A percentile compares a stretch with the other conserved stretches of the same genome.
phyloP scores from a whole-genome alignment of 352 stramenopile species.

The Globisporangium paroecandrum region DNA sequence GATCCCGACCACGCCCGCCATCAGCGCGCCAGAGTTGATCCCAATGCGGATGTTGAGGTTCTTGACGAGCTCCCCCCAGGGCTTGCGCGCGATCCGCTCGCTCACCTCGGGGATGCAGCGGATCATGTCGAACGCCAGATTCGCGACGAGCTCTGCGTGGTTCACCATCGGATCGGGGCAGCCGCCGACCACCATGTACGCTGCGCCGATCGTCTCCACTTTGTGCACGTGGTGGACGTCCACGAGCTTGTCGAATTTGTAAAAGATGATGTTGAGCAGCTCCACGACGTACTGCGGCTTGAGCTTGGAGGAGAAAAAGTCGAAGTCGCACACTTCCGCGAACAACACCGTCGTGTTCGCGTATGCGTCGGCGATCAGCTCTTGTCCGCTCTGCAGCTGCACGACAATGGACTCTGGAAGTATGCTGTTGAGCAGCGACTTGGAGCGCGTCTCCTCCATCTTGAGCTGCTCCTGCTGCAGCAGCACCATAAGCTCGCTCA shows the following conservation, averaged over 20 bases:
- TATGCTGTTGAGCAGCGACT: conserved; percentile 81
- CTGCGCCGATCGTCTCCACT: conserved; percentile 87
- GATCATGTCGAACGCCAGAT: conserved; percentile 80
- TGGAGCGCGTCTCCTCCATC: conserved; percentile 76
- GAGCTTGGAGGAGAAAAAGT: conserved; percentile 75
- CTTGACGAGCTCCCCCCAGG: conserved; percentile 61
- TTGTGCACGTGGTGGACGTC: conserved; percentile 89
- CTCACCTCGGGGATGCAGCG: conserved; percentile 75
- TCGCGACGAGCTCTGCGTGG: conserved; percentile 78
- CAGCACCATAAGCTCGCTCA: conserved; percentile 83
- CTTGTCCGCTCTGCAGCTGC: conserved; percentile 68
- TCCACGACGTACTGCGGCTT: conserved; percentile 84
- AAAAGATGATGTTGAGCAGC: conserved; percentile 87
- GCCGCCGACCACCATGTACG: conserved; percentile 87
- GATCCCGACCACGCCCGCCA: conserved; percentile 85
- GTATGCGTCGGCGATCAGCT: conserved; percentile 85
- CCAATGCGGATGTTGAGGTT: conserved; percentile 84
- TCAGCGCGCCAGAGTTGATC: conserved; percentile 81
- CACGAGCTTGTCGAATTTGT: conserved; percentile 87
- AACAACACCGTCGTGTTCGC: conserved; percentile 72
- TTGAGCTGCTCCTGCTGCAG: conserved; percentile 78
- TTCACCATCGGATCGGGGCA: conserved; percentile 67
- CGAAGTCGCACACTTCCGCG: conserved; percentile 82
- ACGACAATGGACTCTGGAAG: conserved; percentile 73
- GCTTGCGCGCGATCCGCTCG: conserved; percentile 64